phyloP scores from a whole-genome alignment of 1,139 yeast species.

The Arxiozyma heterogenica region DNA sequence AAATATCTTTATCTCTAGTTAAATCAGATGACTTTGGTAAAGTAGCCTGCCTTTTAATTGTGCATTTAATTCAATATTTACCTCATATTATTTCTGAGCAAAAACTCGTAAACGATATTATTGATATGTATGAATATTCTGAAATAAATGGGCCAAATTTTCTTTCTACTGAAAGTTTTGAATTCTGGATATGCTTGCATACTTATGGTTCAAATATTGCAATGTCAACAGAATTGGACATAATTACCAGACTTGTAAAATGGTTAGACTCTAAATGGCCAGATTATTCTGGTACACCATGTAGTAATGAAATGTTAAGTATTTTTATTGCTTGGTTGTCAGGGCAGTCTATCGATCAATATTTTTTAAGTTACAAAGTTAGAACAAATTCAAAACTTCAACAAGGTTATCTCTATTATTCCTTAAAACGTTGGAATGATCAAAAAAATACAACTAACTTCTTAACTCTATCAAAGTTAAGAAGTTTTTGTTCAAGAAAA shows the following conservation, averaged over 20 bases:
- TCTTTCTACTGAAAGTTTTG: conserved; percentile 39
- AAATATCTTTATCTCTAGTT: conserved; percentile 40
- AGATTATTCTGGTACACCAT: conserved; percentile 20
- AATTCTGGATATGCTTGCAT: conserved; percentile 45
- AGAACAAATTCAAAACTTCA: not conserved
- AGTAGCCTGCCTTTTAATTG: conserved; percentile 30
- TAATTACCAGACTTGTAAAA: conserved; percentile 30
- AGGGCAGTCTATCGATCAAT: conserved; percentile 20
- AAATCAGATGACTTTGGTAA: conserved; percentile 31
- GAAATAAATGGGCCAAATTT: conserved; percentile 51
- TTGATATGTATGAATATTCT: conserved; percentile 43
- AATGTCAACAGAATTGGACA: conserved; percentile 16
- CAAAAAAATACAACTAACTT: not conserved
- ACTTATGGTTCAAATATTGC: conserved; percentile 33
- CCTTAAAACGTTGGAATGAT: not conserved
- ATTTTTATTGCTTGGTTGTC: conserved; percentile 39
- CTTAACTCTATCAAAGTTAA: not conserved
- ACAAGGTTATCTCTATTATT: not conserved
- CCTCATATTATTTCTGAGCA: conserved; percentile 30
- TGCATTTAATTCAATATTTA: conserved; percentile 21
- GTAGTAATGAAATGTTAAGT: conserved; percentile 27
- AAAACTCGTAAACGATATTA: conserved; percentile 38
- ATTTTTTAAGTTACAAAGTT: not conserved
- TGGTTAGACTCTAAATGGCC: conserved; percentile 46
- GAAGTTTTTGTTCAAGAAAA: not conserved